Evolutionary conservation across 495 filamentous ascomycete species (phyloP).

Genomic region (Trichoderma erinaceum): DNA sequence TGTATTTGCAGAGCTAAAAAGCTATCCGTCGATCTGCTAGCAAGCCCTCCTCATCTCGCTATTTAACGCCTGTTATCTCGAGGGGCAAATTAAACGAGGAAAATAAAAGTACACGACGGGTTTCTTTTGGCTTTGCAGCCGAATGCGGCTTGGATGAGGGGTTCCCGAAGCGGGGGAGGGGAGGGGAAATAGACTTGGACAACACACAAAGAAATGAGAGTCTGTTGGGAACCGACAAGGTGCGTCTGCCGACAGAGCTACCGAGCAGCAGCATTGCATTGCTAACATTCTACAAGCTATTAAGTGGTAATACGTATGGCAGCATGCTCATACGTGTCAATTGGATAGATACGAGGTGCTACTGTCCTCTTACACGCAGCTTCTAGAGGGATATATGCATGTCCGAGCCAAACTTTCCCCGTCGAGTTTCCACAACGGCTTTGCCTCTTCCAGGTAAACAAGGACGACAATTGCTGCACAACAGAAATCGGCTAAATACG

Average conservation of each 20-base stretch:
- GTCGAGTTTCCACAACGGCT: neutral
- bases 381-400: conserved; percentile 8
- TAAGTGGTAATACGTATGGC: too few species aligned
- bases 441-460: conserved; percentile 4
- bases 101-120: neutral
- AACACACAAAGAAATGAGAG: neutral
- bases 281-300: too few species aligned
- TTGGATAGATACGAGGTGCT: neutral
- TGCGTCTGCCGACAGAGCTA: neutral
- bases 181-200: neutral
- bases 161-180: conserved; percentile 2
- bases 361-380: neutral
- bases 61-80: neutral
- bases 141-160: conserved; percentile 11
- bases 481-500: conserved; percentile 9
- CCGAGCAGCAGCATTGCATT: too few species aligned
- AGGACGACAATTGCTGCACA: neutral
- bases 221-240: conserved; percentile 9
- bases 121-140: neutral
- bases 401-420: neutral
- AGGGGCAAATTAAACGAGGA: neutral
- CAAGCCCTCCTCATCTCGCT: conserved; percentile 1
- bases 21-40: conserved; percentile 1
- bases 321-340: neutral
- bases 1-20: neutral